These are phyloP conservation scores for Apiospora marii DNA, from an alignment of 2,329 filamentous ascomycete species.

Conservation along the genomic window DNA sequence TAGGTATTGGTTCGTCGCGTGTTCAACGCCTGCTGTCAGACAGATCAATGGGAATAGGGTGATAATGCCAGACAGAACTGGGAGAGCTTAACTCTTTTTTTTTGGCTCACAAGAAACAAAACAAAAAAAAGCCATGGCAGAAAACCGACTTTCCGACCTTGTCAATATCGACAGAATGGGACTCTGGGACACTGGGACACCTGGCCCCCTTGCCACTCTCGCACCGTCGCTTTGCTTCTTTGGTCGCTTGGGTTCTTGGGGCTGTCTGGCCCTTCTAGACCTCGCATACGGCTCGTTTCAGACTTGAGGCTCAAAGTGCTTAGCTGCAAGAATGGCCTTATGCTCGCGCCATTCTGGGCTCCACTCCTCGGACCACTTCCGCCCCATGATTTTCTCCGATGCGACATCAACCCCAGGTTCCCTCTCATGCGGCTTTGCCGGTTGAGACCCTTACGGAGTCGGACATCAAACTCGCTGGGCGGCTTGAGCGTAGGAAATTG, in stretches of 20 bases:
- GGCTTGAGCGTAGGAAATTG: slow-evolving; percentile 1
- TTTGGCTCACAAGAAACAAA: neutral
- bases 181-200: neutral
- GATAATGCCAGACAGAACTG: neutral
- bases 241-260: neutral
- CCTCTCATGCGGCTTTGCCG: slow-evolving; percentile 15
- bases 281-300: slow-evolving; percentile 18
- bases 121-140: neutral
- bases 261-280: neutral
- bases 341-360: slow-evolving; percentile 10
- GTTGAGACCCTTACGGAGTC: slow-evolving; percentile 16
- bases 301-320: slow-evolving; percentile 12
- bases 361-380: slow-evolving; percentile 12
- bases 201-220: neutral
- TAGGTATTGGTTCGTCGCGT: slow-evolving; percentile 6
- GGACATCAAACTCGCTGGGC: slow-evolving; percentile 3
- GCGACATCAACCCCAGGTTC: slow-evolving; percentile 19
- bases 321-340: slow-evolving; percentile 22
- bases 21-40: neutral
- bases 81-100: neutral
- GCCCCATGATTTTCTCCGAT: slow-evolving; percentile 14
- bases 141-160: neutral
- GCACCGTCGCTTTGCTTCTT: neutral
- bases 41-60: neutral
- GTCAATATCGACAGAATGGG: neutral